Evolutionary conservation across 495 filamentous ascomycete genomes (phyloP).

Genomic region (Cetradonia linearis): DNA sequence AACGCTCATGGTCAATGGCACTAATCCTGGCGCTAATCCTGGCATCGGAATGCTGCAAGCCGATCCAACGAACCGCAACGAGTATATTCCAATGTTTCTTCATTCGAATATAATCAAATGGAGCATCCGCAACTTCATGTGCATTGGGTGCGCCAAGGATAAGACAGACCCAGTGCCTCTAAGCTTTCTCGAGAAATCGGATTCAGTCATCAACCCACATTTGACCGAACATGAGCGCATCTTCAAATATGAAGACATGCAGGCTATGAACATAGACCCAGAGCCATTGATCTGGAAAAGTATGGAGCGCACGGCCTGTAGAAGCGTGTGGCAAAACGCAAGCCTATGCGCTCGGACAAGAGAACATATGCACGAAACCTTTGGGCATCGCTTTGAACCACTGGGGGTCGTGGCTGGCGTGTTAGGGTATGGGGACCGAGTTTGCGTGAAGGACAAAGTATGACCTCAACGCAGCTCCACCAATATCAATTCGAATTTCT

Average conservation of each 20-base stretch:
- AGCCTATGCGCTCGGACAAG: constrained; percentile 17
- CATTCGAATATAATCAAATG: constrained; percentile 23
- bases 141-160: constrained; percentile 16
- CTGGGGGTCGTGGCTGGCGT: constrained; percentile 4
- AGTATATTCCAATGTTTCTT: constrained; percentile 21
- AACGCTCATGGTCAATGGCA: constrained; percentile 80
- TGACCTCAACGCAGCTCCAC: background rate
- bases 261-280: constrained; percentile 17
- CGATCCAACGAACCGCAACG: constrained; percentile 15
- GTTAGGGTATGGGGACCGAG: constrained; percentile 17
- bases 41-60: constrained; percentile 23
- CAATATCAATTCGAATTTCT: background rate
- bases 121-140: constrained; percentile 20
- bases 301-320: constrained; percentile 20
- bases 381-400: constrained; percentile 16
- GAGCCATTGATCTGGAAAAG: constrained; percentile 23
- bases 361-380: constrained; percentile 18
- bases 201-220: constrained; percentile 17
- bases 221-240: constrained; percentile 19
- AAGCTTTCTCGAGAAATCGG: constrained; percentile 14
- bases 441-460: constrained; percentile 13
- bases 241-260: constrained; percentile 18
- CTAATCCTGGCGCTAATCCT: constrained; percentile 33
- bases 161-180: constrained; percentile 7
- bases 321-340: constrained; percentile 19